Percentiles rank a stretch among this genome's conserved stretches.
Conservation (phyloP, 2,329 filamentous ascomycete species). For the Phyllachora maydis region DNA sequence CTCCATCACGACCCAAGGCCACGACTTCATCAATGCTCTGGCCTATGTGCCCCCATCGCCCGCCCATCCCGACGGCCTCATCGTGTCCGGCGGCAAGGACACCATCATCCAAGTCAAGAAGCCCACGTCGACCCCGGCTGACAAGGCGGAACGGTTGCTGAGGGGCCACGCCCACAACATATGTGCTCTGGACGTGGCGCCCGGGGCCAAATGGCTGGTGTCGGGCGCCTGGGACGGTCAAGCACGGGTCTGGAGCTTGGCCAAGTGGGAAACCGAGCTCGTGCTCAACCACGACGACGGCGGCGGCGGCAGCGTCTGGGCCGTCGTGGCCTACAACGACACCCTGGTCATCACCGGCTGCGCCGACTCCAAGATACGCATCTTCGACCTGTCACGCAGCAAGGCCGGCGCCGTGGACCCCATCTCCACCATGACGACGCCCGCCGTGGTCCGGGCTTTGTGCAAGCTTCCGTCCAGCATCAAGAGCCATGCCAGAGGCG, state of each 20-base stretch:
- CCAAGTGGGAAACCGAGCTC: conserved; percentile 61
- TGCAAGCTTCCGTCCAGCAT: conserved; percentile 45
- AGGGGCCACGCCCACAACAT: conserved; percentile 78
- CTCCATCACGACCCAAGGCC: conserved; percentile 58
- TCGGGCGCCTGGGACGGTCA: conserved; percentile 90
- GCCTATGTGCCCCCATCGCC: conserved; percentile 52
- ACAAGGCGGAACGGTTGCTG: conserved; percentile 69
- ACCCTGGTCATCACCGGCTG: conserved; percentile 76
- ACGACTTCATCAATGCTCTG: conserved; percentile 74
- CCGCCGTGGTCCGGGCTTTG: conserved; percentile 74
- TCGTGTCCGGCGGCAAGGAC: conserved; percentile 79
- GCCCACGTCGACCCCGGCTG: conserved; percentile 41
- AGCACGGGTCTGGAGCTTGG: conserved; percentile 70
- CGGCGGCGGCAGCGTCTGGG: conserved; percentile 51
- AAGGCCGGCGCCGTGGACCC: conserved; percentile 32
- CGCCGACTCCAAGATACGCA: conserved; percentile 73
- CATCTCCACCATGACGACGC: conserved; percentile 36
- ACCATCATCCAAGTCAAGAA: conserved; percentile 80
- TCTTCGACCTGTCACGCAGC: conserved; percentile 52
- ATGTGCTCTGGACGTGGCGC: conserved; percentile 63
- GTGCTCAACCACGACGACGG: conserved; percentile 58
- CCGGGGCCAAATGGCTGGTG: conserved; percentile 52
- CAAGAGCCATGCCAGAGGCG: conserved; percentile 51
- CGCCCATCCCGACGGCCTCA: conserved; percentile 54
- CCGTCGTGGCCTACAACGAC: conserved; percentile 66